A percentile compares a stretch with the other conserved stretches of the same genome.
Evolutionary conservation across 768 basidiomycete species (phyloP).

Genomic region (Boletus rufocinnamomeus): DNA sequence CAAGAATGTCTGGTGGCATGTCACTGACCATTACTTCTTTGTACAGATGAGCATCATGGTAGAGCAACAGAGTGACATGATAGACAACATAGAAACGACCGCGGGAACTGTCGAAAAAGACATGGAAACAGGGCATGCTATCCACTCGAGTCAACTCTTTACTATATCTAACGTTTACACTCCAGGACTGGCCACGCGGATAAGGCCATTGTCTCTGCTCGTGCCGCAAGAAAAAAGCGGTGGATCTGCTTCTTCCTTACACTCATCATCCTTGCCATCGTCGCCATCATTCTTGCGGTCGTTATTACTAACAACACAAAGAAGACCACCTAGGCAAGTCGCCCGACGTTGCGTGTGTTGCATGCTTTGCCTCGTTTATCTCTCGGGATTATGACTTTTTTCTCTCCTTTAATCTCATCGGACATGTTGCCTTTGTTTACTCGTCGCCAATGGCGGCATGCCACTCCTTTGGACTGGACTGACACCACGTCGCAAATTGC

Average conservation of each 20-base stretch:
- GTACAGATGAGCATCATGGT: slow-evolving; percentile 90
- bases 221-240: slow-evolving; percentile 89
- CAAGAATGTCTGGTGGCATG: not conserved
- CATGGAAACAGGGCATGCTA: slow-evolving; percentile 75
- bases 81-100: slow-evolving; percentile 79
- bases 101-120: slow-evolving; percentile 78
- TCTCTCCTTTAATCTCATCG: slow-evolving; percentile 3
- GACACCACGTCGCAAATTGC: slow-evolving; percentile 11
- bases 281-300: slow-evolving; percentile 62
- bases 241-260: slow-evolving; percentile 92
- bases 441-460: slow-evolving; percentile 3
- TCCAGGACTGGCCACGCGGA: slow-evolving; percentile 77
- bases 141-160: not conserved
- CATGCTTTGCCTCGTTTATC: not conserved
- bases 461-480: slow-evolving; percentile 28
- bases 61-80: slow-evolving; percentile 90
- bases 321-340: slow-evolving; percentile 35
- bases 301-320: slow-evolving; percentile 50
- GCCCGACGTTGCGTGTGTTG: not conserved
- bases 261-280: slow-evolving; percentile 65
- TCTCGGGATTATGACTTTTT: slow-evolving; percentile 1
- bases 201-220: slow-evolving; percentile 83
- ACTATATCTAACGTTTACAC: slow-evolving; percentile 3
- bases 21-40: slow-evolving; percentile 8
- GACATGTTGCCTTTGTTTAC: slow-evolving; percentile 15